Conservation (phyloP, 2,329 filamentous ascomycete species). For the Tolypocladium cylindrosporum region DNA sequence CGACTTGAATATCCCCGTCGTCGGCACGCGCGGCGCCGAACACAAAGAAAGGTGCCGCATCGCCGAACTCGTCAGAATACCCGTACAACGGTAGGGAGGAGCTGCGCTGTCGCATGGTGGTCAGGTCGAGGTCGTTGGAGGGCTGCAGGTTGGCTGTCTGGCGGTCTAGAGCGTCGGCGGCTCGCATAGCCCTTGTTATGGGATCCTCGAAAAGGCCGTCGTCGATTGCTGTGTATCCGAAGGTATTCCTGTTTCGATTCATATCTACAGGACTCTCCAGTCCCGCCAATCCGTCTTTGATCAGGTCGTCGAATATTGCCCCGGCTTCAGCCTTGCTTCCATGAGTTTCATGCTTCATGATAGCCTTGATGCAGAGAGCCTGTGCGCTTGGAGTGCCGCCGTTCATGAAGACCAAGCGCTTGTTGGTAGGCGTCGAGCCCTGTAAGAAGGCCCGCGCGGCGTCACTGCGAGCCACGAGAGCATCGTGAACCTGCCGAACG, state of each 20-base stretch:
- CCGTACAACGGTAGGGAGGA: slow-evolving; percentile 39
- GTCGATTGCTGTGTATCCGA: neutral
- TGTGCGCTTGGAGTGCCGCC: slow-evolving; percentile 48
- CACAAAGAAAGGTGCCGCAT: slow-evolving; percentile 36
- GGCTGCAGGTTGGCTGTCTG: slow-evolving; percentile 45
- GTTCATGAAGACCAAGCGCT: slow-evolving; percentile 49
- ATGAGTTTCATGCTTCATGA: slow-evolving; percentile 40
- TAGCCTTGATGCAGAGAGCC: slow-evolving; percentile 41
- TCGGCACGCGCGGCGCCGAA: slow-evolving; percentile 27
- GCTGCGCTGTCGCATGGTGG: slow-evolving; percentile 32
- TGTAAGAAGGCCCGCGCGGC: slow-evolving; percentile 41
- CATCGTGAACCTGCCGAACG: slow-evolving; percentile 41
- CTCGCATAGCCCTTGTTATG: slow-evolving; percentile 44
- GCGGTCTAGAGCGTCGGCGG: slow-evolving; percentile 46
- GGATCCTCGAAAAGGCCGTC: slow-evolving; percentile 31
- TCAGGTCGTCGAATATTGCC: slow-evolving; percentile 37
- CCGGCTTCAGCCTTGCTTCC: slow-evolving; percentile 41
- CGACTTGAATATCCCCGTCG: slow-evolving; percentile 9
- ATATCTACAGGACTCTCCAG: slow-evolving; percentile 14
- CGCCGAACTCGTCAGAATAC: slow-evolving; percentile 30
- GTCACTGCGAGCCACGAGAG: slow-evolving; percentile 34
- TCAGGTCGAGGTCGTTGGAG: slow-evolving; percentile 36
- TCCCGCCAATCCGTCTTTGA: slow-evolving; percentile 37
- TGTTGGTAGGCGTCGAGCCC: slow-evolving; percentile 32
- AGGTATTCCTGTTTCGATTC: slow-evolving; percentile 8